Conservation (phyloP, 164 flowering plant species). For the Warburgia ugandensis region DNA sequence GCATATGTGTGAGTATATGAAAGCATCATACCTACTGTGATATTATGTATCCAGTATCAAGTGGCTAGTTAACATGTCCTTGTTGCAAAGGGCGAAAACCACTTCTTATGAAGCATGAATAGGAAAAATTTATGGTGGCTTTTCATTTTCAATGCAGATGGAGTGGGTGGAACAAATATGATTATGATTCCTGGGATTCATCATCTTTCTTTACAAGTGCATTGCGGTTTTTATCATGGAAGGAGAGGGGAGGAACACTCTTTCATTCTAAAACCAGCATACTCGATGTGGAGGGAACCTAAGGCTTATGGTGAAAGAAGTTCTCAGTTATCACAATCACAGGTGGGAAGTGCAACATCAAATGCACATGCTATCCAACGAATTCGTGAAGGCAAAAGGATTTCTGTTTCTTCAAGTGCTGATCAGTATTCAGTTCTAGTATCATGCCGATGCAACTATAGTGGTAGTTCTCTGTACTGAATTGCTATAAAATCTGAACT, state of each 20-base stretch:
- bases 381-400: constrained; percentile 29
- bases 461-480: constrained; percentile 41
- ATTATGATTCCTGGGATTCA: too few species aligned
- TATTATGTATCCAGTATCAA: too few species aligned
- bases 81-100: too few species aligned
- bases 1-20: too few species aligned
- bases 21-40: too few species aligned
- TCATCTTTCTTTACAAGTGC: too few species aligned
- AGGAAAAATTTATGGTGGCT: too few species aligned
- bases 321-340: constrained; percentile 29
- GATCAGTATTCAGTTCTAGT: constrained; percentile 78
- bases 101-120: too few species aligned
- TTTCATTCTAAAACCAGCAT: constrained; percentile 81
- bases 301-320: constrained; percentile 31
- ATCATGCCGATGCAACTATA: constrained; percentile 90
- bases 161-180: too few species aligned
- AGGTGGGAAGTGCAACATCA: constrained; percentile 29
- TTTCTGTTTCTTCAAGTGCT: constrained; percentile 25
- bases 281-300: constrained; percentile 43
- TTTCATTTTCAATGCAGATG: too few species aligned
- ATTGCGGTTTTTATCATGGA: constrained; percentile 19
- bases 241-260: constrained; percentile 99
- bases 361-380: constrained; percentile 29
- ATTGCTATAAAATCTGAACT: too few species aligned
- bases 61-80: too few species aligned